Base-by-base conservation (phyloP, 345 rosid genomes). In the Ailanthus altissimus region DNA sequence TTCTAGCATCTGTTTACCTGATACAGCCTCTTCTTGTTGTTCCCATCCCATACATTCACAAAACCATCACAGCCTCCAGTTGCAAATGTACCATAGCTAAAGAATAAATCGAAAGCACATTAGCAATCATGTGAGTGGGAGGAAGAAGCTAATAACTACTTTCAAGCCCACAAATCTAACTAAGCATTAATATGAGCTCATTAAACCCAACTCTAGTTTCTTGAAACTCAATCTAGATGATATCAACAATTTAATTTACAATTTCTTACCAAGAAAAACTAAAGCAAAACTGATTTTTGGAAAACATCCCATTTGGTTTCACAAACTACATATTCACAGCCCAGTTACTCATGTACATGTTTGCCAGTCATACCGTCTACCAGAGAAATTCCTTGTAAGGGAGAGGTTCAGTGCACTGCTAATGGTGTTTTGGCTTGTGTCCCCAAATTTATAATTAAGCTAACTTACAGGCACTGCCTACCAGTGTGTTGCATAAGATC, bases 21-120 rank as follows among this genome's bases (percentile, higher is more conserved):
- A 81, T 97, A 94, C 66, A 97, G 91, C 85, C 99, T 89, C 90
- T 94, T 97, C 84, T 97, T 97, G 88, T 97, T 97, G 90, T 92
- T 92, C 32, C 99, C 97, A 75, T 97, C 99, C 99, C 97, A 97
- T 0, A 94, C 94, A 51, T 97, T 94, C 45, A 94, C 96, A 72
- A 90, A 97, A 82, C 99, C 99, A 82, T 97, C 98, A 82, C 98
- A 94, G 12, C 99, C 98, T 78, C 99, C 99, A 12, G 98, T 94
- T 53, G 96, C 99, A 88, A 97, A 97, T 63, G 99, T 97, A 58
- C 99, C 99, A 85, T 97, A 97, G 45, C 98, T 97, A 88, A 85
- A 82, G 23, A 51, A 56, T 42, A 78, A 65, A 47, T 21, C 69
- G 43, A 72, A 67, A 67, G 77, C 69, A 77, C 0, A 75, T 70